Percentiles rank a stretch among this genome's conserved stretches.
These are phyloP conservation scores for Solanum chaucha DNA, from an alignment of 257 asterid species.

Conservation along the genomic window DNA sequence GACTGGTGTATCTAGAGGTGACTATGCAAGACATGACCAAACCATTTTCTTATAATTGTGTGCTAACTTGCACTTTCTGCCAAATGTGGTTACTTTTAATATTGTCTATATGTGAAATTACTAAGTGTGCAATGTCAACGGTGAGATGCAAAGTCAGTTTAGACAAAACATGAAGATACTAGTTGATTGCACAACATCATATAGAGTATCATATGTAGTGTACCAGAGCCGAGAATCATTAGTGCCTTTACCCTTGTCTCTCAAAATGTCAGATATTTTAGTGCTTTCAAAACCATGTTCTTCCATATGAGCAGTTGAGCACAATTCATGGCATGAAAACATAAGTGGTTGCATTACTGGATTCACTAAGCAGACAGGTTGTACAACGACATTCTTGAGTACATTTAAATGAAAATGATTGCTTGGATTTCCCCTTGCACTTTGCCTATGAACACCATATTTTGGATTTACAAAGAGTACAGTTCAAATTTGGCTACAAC, in stretches of 20 bases:
- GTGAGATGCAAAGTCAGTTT: no score
- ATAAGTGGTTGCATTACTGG: conserved; percentile 32
- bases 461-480: background rate
- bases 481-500: background rate
- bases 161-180: no score
- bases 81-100: no score
- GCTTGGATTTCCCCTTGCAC: conserved; percentile 84
- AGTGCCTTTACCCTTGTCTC: conserved; percentile 57
- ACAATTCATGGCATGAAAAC: background rate
- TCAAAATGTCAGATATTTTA: conserved; percentile 52
- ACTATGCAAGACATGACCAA: no score
- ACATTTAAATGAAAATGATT: conserved; percentile 40
- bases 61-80: no score
- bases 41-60: no score
- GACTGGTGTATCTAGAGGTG: no score
- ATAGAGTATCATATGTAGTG: no score
- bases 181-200: no score
- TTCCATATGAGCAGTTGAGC: conserved; percentile 12
- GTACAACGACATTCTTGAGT: conserved; percentile 44
- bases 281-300: conserved; percentile 92
- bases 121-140: no score
- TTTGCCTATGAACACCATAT: conserved; percentile 19
- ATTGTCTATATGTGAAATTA: no score
- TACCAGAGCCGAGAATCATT: conserved; percentile 32
- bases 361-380: conserved; percentile 39